Percentiles rank a stretch among this genome's conserved stretches.
phyloP scores from a whole-genome alignment of 345 rosid species.

The Anacardium occidentale region DNA sequence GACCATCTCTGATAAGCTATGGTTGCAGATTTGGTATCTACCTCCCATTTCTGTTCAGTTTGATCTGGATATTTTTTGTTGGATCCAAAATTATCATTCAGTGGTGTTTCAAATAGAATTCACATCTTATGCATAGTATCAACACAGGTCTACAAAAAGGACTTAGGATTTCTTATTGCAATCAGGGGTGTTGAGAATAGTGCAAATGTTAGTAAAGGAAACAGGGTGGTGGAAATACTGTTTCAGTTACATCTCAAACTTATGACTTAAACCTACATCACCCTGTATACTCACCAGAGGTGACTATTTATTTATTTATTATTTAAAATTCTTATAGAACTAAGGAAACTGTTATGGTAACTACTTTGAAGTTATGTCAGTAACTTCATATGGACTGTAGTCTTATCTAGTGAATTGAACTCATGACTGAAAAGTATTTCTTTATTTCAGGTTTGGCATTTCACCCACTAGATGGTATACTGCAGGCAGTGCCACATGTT shows the following conservation, averaged over 20 bases:
- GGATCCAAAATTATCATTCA: constrained; percentile 1
- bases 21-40: constrained; percentile 4
- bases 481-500: constrained; percentile 88
- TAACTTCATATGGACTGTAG: not conserved
- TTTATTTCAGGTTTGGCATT: constrained; percentile 74
- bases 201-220: not conserved
- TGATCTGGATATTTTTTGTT: not conserved
- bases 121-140: not conserved
- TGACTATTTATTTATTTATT: not conserved
- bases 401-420: not conserved
- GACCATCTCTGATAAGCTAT: not conserved
- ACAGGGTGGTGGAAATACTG: not conserved
- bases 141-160: not conserved
- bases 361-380: too few species aligned
- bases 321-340: not conserved
- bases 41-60: not conserved
- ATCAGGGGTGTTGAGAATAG: not conserved
- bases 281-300: not conserved
- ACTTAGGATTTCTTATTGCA: not conserved
- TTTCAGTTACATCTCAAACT: not conserved
- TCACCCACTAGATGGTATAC: constrained; percentile 89
- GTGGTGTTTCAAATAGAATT: not conserved
- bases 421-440: not conserved
- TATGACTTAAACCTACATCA: not conserved
- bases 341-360: too few species aligned